phyloP scores from a whole-genome alignment of 305 asterid genomes.

The Fraxinus xanthoxyloides region DNA sequence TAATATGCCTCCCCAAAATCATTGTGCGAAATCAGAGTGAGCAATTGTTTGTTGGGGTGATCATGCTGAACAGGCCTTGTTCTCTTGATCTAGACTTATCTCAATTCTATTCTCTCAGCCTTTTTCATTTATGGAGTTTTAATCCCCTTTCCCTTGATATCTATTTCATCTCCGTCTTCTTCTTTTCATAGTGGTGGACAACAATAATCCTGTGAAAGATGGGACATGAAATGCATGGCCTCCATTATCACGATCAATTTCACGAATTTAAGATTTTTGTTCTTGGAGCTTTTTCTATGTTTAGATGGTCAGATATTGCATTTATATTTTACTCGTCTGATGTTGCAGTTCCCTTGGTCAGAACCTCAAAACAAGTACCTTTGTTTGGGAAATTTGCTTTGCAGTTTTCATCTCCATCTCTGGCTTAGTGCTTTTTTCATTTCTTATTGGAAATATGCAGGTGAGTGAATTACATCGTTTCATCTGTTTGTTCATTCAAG shows the following conservation, averaged over 20 bases:
- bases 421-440: slow-evolving; percentile 87
- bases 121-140: not conserved
- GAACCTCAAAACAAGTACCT: slow-evolving; percentile 86
- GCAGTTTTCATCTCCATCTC: slow-evolving; percentile 86
- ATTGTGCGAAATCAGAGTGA: not conserved
- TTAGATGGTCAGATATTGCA: slow-evolving; percentile 14
- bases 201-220: not conserved
- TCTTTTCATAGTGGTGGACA: not conserved
- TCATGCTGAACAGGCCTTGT: not conserved
- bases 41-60: not conserved
- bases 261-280: not conserved
- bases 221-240: not conserved
- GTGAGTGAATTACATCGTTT: slow-evolving; percentile 27
- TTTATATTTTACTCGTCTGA: slow-evolving; percentile 14
- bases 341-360: slow-evolving; percentile 92
- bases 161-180: not conserved
- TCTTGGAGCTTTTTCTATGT: not conserved
- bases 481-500: not conserved
- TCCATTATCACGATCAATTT: not conserved
- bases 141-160: not conserved
- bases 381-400: slow-evolving; percentile 86
- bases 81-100: not conserved
- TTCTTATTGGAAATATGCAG: slow-evolving; percentile 97
- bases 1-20: not conserved
- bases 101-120: not conserved